A percentile compares a stretch with the other conserved stretches of the same genome.
Evolutionary conservation across 176 grass and related monocot species (phyloP).

Genomic region (Tuctoria greenei): DNA sequence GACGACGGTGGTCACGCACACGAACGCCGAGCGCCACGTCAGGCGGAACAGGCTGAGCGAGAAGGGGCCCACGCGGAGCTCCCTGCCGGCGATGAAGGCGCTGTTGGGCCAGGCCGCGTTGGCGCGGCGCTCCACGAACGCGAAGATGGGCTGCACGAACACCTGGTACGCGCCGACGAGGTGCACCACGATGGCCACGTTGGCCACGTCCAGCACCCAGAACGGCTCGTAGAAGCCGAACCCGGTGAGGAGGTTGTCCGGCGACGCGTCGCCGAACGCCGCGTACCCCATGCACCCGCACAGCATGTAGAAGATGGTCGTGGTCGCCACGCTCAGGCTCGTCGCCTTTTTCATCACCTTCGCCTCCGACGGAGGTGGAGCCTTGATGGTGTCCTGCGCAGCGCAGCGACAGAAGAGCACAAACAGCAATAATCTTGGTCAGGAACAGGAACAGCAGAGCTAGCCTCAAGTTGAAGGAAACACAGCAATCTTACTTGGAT

Average conservation of each 20-base stretch:
- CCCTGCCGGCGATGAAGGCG: conserved; percentile 38
- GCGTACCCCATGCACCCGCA: conserved; percentile 88
- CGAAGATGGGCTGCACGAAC: conserved; percentile 70
- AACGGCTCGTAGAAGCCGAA: conserved; percentile 81
- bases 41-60: conserved; percentile 53
- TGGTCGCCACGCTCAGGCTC: conserved; percentile 44
- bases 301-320: conserved; percentile 71
- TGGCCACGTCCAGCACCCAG: conserved; percentile 82
- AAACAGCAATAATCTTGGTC: not conserved
- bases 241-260: conserved; percentile 66
- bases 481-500: conserved; percentile 35
- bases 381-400: conserved; percentile 55
- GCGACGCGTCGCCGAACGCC: conserved; percentile 57
- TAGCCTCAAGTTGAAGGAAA: not conserved
- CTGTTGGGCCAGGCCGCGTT: conserved; percentile 39
- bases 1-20: conserved; percentile 64
- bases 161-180: conserved; percentile 75
- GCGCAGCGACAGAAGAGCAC: not conserved
- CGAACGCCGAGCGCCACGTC: conserved; percentile 62
- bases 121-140: conserved; percentile 63
- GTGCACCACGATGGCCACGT: conserved; percentile 72
- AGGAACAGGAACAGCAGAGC: too few relatives aligned
- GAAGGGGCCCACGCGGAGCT: conserved; percentile 40
- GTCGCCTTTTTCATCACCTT: conserved; percentile 69
- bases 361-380: conserved; percentile 62